Conservation (phyloP, 176 grass and related monocot genomes). For the Paspalum notatum region DNA sequence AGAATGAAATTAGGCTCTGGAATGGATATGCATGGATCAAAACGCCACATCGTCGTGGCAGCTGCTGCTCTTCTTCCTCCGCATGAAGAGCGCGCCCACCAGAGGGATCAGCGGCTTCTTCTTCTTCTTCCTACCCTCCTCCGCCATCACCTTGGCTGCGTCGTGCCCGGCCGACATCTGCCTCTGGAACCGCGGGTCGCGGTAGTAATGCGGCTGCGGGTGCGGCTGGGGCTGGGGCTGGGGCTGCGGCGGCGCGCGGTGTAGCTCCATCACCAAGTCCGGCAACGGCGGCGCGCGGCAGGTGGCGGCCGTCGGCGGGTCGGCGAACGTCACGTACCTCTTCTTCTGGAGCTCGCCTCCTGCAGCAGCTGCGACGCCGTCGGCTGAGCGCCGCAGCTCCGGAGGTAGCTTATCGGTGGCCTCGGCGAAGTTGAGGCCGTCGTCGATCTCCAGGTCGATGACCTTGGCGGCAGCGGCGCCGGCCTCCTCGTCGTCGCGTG, state of each 20-base stretch:
- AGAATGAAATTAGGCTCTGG: background rate
- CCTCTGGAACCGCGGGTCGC: constrained; percentile 49
- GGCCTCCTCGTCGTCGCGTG: constrained; percentile 31
- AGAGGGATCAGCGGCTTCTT: constrained; percentile 81
- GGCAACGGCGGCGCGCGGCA: constrained; percentile 17
- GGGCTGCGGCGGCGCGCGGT: background rate
- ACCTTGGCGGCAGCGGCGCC: constrained; percentile 18
- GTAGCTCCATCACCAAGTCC: constrained; percentile 48
- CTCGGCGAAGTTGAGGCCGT: constrained; percentile 70
- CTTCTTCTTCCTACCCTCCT: constrained; percentile 61
- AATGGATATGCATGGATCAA: constrained; percentile 1
- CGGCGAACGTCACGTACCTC: constrained; percentile 85
- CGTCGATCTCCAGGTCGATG: constrained; percentile 64
- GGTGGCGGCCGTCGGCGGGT: constrained; percentile 49
- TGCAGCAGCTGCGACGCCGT: fast-evolving
- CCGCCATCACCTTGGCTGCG: background rate
- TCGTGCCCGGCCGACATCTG: constrained; percentile 42
- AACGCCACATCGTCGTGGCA: constrained; percentile 28
- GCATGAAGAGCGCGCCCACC: constrained; percentile 67
- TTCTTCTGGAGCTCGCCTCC: constrained; percentile 75
- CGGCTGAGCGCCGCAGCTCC: fast-evolving
- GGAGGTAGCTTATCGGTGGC: background rate
- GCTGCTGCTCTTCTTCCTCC: constrained; percentile 67
- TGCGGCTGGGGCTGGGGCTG: background rate
- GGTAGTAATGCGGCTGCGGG: constrained; percentile 37